phyloP scores from a whole-genome alignment of 257 asterid genomes.

The Fraxinus cuspidata region DNA sequence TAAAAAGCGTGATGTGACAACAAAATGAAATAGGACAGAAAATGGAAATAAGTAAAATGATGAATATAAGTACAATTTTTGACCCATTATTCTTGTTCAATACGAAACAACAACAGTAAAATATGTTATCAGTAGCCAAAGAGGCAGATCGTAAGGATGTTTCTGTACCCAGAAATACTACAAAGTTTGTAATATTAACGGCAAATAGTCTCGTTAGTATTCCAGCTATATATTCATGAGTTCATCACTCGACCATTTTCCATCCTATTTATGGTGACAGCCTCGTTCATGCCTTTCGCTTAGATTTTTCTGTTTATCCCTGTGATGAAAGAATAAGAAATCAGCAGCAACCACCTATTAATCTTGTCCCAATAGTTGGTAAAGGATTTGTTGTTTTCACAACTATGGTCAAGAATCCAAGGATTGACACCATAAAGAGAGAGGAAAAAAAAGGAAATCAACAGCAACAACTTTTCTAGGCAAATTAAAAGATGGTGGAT shows the following conservation, averaged over 20 bases:
- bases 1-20: too few relatives aligned
- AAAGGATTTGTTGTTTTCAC: too few relatives aligned
- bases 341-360: background rate
- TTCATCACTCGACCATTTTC: background rate
- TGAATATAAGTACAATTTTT: too few relatives aligned
- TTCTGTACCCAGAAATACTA: background rate
- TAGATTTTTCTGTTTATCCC: background rate
- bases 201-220: background rate
- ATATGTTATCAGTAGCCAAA: background rate
- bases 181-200: background rate
- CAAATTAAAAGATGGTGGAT: background rate
- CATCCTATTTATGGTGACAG: background rate
- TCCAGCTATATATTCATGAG: background rate
- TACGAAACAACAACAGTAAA: too few relatives aligned
- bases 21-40: too few relatives aligned
- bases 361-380: too few relatives aligned
- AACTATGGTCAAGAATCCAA: too few relatives aligned
- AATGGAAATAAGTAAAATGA: too few relatives aligned
- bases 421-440: too few relatives aligned
- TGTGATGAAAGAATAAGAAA: too few relatives aligned
- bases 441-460: background rate
- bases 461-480: background rate
- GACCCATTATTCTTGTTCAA: too few relatives aligned
- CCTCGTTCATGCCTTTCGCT: background rate
- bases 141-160: background rate